Percentiles rank a stretch among this genome's conserved stretches.
phyloP scores from a whole-genome alignment of 495 filamentous ascomycete genomes.

The Hypomontagnella submonticulosa region DNA sequence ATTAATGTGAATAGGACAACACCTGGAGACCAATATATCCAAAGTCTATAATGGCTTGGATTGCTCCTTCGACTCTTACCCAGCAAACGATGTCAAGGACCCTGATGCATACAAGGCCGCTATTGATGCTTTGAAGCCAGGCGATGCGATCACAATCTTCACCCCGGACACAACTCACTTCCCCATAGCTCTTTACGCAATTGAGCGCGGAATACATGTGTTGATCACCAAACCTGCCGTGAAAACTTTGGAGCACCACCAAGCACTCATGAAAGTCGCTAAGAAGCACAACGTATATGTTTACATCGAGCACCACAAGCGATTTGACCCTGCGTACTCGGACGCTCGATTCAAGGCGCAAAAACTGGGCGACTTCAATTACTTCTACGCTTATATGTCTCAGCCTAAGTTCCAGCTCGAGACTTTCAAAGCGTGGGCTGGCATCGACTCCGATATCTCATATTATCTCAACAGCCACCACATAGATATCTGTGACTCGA shows the following conservation, averaged over 20 bases:
- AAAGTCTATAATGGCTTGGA: constrained; percentile 89
- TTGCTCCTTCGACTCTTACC: constrained; percentile 83
- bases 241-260: constrained; percentile 82
- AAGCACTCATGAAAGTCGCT: constrained; percentile 75
- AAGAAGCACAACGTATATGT: constrained; percentile 85
- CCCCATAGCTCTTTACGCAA: constrained; percentile 93
- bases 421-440: constrained; percentile 97
- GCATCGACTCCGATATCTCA: constrained; percentile 88
- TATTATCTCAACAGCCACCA: constrained; percentile 97
- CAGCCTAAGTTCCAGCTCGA: constrained; percentile 93
- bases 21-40: constrained; percentile 88
- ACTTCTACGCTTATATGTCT: constrained; percentile 97
- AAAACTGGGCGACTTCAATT: constrained; percentile 90
- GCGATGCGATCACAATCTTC: constrained; percentile 95
- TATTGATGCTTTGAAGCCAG: constrained; percentile 83
- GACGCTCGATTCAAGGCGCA: constrained; percentile 82
- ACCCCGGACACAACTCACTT: constrained; percentile 94
- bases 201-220: constrained; percentile 86
- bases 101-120: constrained; percentile 88
- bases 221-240: constrained; percentile 96
- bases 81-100: constrained; percentile 74
- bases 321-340: constrained; percentile 90
- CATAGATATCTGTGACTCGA: constrained; percentile 87
- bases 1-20: constrained; percentile 68
- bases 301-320: constrained; percentile 96